Evolutionary conservation across 2,329 filamentous ascomycete genomes (phyloP), one percentile per base, ranked within the genome.

Genomic region (Stromatinia cepivora): DNA sequence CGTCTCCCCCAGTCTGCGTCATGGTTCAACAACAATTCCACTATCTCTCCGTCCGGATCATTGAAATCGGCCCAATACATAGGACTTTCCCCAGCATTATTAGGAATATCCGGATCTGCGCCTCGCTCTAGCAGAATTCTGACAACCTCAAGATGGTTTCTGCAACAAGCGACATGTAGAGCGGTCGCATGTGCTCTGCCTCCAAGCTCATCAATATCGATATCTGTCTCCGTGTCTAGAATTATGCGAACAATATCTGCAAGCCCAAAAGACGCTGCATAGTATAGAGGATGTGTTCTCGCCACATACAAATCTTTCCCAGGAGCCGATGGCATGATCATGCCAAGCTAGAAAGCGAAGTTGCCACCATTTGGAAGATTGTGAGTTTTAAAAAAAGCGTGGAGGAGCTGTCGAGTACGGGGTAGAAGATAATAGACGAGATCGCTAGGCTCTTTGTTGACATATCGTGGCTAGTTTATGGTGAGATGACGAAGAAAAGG

Each of bases 181-280:
- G 74, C 69, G 20, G 64, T 74, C 10, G 74, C 71, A 17, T 62
- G 22, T 5, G 62, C 67, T 45, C 71, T 67, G 28, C 74, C 74
- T 22, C 73, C 74, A 46, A 71, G 66, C n/a, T 69, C 56, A 42
- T 75, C 58, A 9, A 75, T 71, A 31, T 73, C 70, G 13, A 72
- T 22, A 45, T 70, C 69, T 15, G 64, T 46, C 9, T 72, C 69
- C 1, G 68, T 65, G 5, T 73, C 68, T 15, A 75, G 63, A 8
- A 75, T 67, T 1, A 74, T 58, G 15, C 57, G 69, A 0, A 74
- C 71, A 7, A 75, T 67, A 15, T 72, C 69, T 11, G 66, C 52
- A 25, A 75, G 70, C 2, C 74, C 74, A 46, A 71, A 75, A 1
- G 74, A 75, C 9, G 74, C 70, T 4, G 73, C 72, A 58, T 73